A percentile compares a stretch with the other conserved stretches of the same genome.
These are phyloP conservation scores for Dictyostelium capitatum DNA, from an alignment of 78 protist species.

Conservation along the genomic window DNA sequence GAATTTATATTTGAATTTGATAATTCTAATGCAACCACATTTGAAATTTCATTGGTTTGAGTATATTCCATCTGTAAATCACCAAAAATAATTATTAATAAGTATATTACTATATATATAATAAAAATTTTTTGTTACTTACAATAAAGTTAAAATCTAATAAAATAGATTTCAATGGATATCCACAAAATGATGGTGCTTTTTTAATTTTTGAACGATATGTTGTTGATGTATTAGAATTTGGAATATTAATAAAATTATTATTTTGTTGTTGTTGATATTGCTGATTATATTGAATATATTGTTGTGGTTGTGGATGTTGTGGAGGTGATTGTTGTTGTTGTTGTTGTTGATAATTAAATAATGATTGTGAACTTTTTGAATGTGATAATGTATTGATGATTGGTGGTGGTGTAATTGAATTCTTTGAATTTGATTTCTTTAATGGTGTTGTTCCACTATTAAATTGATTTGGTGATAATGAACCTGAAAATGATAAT, in stretches of 20 bases:
- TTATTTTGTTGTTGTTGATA: neutral
- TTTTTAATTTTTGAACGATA: conserved; percentile 32
- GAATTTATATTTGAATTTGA: conserved; percentile 41
- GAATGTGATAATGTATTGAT: neutral
- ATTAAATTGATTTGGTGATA: conserved; percentile 10
- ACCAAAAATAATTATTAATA: neutral
- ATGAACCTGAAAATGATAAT: neutral
- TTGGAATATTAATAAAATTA: neutral
- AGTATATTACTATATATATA: neutral
- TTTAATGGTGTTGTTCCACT: neutral
- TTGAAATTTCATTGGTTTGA: neutral
- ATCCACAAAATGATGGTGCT: conserved; percentile 67
- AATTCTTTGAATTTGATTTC: neutral
- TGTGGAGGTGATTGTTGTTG: neutral
- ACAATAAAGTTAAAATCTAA: conserved; percentile 56
- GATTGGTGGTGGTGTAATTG: neutral
- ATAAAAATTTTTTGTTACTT: neutral
- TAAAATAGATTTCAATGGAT: conserved; percentile 2
- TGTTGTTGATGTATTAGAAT: neutral
- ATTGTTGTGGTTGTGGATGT: neutral
- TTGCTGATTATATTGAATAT: conserved; percentile 1
- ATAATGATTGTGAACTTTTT: neutral
- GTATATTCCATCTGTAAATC: conserved; percentile 28
- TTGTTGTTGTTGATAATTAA: neutral
- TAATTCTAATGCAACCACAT: conserved; percentile 39